Conservation (phyloP, 2,329 filamentous ascomycete species). For the Pseudohalonectria lignicola region DNA sequence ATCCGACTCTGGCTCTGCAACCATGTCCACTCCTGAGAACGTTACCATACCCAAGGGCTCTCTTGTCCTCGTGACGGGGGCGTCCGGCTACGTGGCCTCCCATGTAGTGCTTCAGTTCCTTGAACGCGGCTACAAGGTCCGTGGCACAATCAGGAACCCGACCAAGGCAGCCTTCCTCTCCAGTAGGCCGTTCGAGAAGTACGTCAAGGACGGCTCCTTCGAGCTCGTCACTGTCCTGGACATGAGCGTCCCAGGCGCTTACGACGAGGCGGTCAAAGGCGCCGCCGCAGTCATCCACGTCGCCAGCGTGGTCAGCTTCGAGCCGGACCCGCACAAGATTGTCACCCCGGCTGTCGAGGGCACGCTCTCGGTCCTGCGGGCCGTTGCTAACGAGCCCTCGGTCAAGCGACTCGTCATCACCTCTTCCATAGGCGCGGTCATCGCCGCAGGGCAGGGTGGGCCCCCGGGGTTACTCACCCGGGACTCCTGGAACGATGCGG, state of each 20-base stretch:
- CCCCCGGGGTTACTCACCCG: background rate
- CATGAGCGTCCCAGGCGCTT: conserved; percentile 15
- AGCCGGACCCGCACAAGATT: conserved; percentile 24
- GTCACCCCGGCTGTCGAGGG: conserved; percentile 21
- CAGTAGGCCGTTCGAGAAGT: conserved; percentile 14
- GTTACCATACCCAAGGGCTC: conserved; percentile 3
- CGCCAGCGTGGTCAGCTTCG: conserved; percentile 21
- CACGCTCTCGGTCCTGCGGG: conserved; percentile 17
- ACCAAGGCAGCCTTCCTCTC: conserved; percentile 14
- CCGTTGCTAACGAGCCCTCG: conserved; percentile 19
- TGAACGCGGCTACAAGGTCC: conserved; percentile 27
- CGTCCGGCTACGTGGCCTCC: conserved; percentile 4
- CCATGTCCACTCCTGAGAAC: no score
- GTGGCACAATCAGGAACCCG: conserved; percentile 26
- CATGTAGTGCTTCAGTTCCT: conserved; percentile 3
- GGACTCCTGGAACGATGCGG: conserved; percentile 12
- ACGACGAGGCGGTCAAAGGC: conserved; percentile 16
- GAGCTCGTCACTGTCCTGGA: conserved; percentile 22
- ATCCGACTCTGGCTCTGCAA: no score
- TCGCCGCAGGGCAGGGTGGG: conserved; percentile 5
- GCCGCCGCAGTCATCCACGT: conserved; percentile 24
- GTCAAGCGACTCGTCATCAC: conserved; percentile 30
- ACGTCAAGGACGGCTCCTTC: conserved; percentile 21
- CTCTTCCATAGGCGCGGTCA: conserved; percentile 17
- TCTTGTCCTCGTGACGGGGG: conserved; percentile 5